These are phyloP conservation scores for Gomphus bonarii DNA, from an alignment of 1,284 basidiomycete species.

Conservation along the genomic window DNA sequence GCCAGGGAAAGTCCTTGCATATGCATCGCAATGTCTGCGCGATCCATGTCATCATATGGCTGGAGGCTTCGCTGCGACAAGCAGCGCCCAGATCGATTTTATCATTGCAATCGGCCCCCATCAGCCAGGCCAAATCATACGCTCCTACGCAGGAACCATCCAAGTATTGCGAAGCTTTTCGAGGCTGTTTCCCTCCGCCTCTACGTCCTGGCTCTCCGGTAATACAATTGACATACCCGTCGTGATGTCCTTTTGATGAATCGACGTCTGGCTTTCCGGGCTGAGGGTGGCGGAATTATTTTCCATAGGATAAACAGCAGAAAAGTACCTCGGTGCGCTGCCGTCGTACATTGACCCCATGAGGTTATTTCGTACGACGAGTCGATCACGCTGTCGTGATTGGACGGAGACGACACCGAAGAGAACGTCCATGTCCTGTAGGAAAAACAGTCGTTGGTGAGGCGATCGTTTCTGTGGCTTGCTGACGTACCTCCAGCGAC, in stretches of 20 bases:
- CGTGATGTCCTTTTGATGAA: background rate
- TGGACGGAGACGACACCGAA: conserved; percentile 4
- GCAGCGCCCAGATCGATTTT: background rate
- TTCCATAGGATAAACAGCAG: background rate
- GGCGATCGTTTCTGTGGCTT: too few species aligned
- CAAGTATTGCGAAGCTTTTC: background rate
- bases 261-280: background rate
- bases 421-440: conserved; percentile 8
- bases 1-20: background rate
- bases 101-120: background rate
- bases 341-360: conserved; percentile 2
- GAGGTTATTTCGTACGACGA: conserved; percentile 6
- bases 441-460: background rate
- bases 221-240: too few species aligned
- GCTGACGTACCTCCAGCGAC: conserved; percentile 3
- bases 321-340: background rate
- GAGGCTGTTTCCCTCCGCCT: background rate
- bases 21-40: background rate
- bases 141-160: background rate
- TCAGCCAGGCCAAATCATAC: background rate
- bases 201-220: background rate
- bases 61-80: background rate
- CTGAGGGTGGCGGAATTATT: background rate
- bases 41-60: background rate
- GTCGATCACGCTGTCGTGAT: conserved; percentile 2